A percentile compares a stretch with the other conserved stretches of the same genome.
These are phyloP conservation scores for Phytopythium montanum DNA, from an alignment of 352 stramenopile species.

Conservation along the genomic window DNA sequence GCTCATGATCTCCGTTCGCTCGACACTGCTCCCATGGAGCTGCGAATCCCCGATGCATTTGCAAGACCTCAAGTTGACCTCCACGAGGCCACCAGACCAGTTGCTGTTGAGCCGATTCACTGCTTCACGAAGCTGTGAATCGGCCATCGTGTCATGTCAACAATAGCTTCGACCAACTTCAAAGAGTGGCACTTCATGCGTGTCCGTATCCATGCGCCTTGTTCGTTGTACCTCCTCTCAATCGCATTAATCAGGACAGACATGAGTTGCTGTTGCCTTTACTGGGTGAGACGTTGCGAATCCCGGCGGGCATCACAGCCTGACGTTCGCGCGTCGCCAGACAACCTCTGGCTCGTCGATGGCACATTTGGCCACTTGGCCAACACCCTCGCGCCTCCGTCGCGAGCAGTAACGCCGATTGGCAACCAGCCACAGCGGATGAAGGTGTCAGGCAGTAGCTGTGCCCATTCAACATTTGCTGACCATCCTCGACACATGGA, in stretches of 20 bases:
- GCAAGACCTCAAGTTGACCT: no score
- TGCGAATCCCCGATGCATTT: no score
- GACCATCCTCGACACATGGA: no score
- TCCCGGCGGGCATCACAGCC: neutral
- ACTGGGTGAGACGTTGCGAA: conserved; percentile 1
- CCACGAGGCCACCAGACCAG: no score
- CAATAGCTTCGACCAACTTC: neutral
- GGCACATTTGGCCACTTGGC: neutral
- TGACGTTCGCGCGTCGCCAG: no score
- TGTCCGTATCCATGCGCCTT: conserved; percentile 2
- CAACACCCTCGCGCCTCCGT: no score
- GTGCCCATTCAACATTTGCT: neutral
- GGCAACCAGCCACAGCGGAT: neutral
- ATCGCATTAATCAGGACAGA: neutral
- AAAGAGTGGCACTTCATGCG: neutral
- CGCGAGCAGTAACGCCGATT: no score
- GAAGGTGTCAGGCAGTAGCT: neutral
- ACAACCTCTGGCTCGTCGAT: neutral
- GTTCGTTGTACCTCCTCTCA: neutral
- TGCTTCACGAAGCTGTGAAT: no score
- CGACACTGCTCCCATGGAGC: no score
- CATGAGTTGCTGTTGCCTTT: neutral
- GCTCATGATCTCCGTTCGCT: no score
- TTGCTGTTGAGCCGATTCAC: no score
- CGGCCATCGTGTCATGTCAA: no score